These are phyloP conservation scores for Beta lomatogona DNA, from an alignment of 179 eudicot species.

Conservation along the genomic window DNA sequence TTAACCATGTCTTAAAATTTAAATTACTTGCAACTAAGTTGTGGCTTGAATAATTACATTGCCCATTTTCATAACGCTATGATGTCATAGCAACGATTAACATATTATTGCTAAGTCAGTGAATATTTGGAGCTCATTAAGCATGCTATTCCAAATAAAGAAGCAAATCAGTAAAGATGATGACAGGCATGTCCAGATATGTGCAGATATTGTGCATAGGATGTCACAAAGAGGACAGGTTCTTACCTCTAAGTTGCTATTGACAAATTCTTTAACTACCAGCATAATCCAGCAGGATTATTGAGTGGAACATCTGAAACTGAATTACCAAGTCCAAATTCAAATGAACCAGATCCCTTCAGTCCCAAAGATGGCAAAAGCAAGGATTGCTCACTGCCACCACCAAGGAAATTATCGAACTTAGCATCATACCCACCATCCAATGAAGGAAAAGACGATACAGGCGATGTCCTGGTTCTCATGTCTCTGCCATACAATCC, in stretches of 20 bases:
- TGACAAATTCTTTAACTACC: slow-evolving; percentile 48
- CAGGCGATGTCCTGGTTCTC: slow-evolving; percentile 25
- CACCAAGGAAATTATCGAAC: slow-evolving; percentile 36
- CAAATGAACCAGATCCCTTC: slow-evolving; percentile 47
- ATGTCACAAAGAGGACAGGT: not conserved
- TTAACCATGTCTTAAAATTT: not conserved
- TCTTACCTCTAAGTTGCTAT: slow-evolving; percentile 42
- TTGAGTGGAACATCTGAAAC: slow-evolving; percentile 53
- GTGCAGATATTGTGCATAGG: slow-evolving; percentile 6
- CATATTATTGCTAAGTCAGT: slow-evolving; percentile 11
- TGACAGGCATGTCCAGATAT: slow-evolving; percentile 3
- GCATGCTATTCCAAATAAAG: not conserved
- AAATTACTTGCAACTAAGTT: not conserved
- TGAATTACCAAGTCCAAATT: slow-evolving; percentile 51
- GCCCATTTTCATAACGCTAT: not conserved
- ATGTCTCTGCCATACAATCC: slow-evolving; percentile 33
- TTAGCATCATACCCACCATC: slow-evolving; percentile 42
- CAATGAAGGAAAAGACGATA: slow-evolving; percentile 36
- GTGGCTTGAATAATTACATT: not conserved
- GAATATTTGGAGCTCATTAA: slow-evolving; percentile 6
- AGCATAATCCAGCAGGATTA: slow-evolving; percentile 54
- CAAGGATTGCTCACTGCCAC: slow-evolving; percentile 41
- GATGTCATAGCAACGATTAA: not conserved
- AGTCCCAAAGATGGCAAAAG: slow-evolving; percentile 39
- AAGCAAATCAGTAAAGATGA: not conserved